Percentiles rank a stretch among this genome's conserved stretches.
Conservation (phyloP, 306 rosid genomes). For the Dryas drummondii region DNA sequence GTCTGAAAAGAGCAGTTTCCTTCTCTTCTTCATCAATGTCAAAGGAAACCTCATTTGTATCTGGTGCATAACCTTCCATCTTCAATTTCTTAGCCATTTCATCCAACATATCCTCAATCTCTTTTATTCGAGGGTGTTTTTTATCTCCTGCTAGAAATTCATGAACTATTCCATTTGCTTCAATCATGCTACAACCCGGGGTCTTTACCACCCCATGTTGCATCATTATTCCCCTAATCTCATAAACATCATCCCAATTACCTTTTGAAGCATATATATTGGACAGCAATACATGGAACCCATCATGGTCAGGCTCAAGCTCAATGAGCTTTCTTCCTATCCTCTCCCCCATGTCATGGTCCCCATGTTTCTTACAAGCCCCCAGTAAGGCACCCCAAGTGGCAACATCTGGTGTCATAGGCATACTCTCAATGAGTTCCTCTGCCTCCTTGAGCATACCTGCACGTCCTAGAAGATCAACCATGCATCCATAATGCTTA, state of each 20-base stretch:
- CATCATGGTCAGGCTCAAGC: constrained; percentile 80
- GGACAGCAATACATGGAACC: constrained; percentile 68
- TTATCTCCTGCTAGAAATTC: constrained; percentile 78
- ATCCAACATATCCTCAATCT: constrained; percentile 63
- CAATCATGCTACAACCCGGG: constrained; percentile 81
- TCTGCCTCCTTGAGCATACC: constrained; percentile 84
- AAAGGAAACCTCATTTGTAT: constrained; percentile 61
- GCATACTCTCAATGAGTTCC: constrained; percentile 67
- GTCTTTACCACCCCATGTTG: constrained; percentile 66
- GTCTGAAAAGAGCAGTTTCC: constrained; percentile 64
- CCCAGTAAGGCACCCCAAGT: constrained; percentile 92
- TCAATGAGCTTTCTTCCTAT: constrained; percentile 70
- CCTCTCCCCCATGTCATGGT: constrained; percentile 70
- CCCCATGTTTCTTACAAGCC: constrained; percentile 67
- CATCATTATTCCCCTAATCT: constrained; percentile 61
- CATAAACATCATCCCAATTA: constrained; percentile 66
- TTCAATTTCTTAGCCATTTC: constrained; percentile 60
- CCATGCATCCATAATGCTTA: constrained; percentile 85
- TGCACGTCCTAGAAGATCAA: constrained; percentile 83
- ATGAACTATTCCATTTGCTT: constrained; percentile 67
- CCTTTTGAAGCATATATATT: constrained; percentile 83
- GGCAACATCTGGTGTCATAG: constrained; percentile 70
- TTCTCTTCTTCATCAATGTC: constrained; percentile 81
- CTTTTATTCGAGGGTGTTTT: constrained; percentile 55
- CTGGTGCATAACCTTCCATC: constrained; percentile 70